Percentiles rank a stretch among this genome's conserved stretches.
These are phyloP conservation scores for Helianthus annuus DNA, from an alignment of 129 eudicot species.

Conservation along the genomic window HanXRQr2.0-SUNRISE NC_035436.2:206947563-206948062, in stretches of 20 bases:
- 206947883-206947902: not conserved
- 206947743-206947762: slow-evolving; percentile 32
- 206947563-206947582: slow-evolving; percentile 79
- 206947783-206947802: slow-evolving; percentile 87
- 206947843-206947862: slow-evolving; percentile 36
- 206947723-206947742: not conserved
- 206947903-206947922: no score
- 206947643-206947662: slow-evolving; percentile 68
- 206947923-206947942: no score
- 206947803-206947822: slow-evolving; percentile 94
- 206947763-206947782: slow-evolving; percentile 98
- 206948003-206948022: no score
- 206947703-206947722: slow-evolving; percentile 18
- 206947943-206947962: no score
- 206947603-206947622: slow-evolving; percentile 67
- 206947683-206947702: slow-evolving; percentile 31
- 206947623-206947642: slow-evolving; percentile 75
- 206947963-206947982: no score
- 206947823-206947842: slow-evolving; percentile 95
- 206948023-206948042: no score
- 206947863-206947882: not conserved
- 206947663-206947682: slow-evolving; percentile 61
- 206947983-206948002: not conserved
- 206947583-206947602: slow-evolving; percentile 65
- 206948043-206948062: no score